Evolutionary conservation across 1,139 yeast species (phyloP).

Genomic region (Debaryomycetaceae sp.): DNA sequence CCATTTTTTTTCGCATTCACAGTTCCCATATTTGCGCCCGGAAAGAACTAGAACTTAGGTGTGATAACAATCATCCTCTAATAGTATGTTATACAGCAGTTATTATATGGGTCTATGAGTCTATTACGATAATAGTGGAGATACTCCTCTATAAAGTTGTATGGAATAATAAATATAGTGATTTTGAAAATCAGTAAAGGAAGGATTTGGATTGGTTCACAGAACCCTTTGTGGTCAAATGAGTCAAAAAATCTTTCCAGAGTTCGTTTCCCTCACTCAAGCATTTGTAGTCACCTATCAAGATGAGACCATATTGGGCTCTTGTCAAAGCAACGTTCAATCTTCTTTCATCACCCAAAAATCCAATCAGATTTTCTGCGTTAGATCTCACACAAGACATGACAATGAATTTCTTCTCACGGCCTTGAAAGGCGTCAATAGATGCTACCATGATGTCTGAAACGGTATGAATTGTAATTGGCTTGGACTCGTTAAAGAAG

Average conservation of each 20-base stretch:
- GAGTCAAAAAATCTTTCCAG: slow-evolving; percentile 53
- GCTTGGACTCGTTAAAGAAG: slow-evolving; percentile 45
- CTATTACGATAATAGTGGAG: no score
- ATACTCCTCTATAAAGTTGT: no score
- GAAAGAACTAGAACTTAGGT: no score
- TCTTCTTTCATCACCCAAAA: slow-evolving; percentile 55
- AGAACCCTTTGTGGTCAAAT: slow-evolving; percentile 22
- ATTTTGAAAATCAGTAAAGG: slow-evolving; percentile 5
- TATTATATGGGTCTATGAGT: no score
- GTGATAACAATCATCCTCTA: no score
- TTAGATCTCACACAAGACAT: slow-evolving; percentile 64
- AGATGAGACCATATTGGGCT: slow-evolving; percentile 53
- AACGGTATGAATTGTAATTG: slow-evolving; percentile 56
- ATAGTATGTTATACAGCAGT: no score
- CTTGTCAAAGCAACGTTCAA: slow-evolving; percentile 67
- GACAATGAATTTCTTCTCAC: slow-evolving; percentile 56
- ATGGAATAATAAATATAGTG: no score
- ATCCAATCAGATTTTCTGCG: slow-evolving; percentile 49
- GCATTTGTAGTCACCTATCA: slow-evolving; percentile 55
- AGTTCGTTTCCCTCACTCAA: slow-evolving; percentile 44
- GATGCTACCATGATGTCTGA: slow-evolving; percentile 69
- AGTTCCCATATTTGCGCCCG: no score
- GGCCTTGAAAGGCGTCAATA: slow-evolving; percentile 65
- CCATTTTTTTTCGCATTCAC: slow-evolving; percentile 17
- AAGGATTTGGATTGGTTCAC: slow-evolving; percentile 9